Evolutionary conservation across 805 yeast species (phyloP), one percentile per base, ranked within the genome.

Genomic region (Ogataea chonburiensis): DNA sequence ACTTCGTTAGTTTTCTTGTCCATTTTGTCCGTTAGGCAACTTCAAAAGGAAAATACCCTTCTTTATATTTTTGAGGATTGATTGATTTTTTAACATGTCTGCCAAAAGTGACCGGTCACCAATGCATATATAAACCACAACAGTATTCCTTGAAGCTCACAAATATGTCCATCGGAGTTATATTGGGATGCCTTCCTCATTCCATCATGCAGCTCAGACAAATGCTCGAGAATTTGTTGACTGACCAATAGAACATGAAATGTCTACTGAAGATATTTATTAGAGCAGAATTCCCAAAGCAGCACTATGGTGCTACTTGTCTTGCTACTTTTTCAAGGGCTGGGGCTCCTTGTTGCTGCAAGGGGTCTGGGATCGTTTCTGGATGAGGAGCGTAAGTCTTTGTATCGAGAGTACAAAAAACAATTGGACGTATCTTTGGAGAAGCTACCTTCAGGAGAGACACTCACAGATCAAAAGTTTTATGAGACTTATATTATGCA

Each of bases 1-100:
- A 60, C 53, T 18, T 59, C 63, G 24, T 40, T 24, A 7, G 58
- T 46, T 29, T 60, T 60, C 18, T 55, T 56, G 29, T 60, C 63
- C 56, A 59, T 43, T 24, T 30, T 32, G 19, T 24, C 24, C 17
- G 27, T 18, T 23, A 5, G 12, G 16, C 5, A 15, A 7, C 11
- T 11, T 12, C 16, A 15, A 10, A 3, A 27, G 31, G 17, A 17
- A 25, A 17, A 16, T 24, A 24, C 38, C 47, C 42, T 38, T 39
- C 39, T 39, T 43, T 20, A 30, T 21, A 30, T 17, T 18, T 31
- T 29, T 29, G 23, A 28, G 34, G 38, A 32, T 38, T 43, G 50
- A 46, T 46, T 37, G 36, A 42, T 18, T 43, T 44, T 47, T 47
- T 37, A 37, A 47, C 51, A 44, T 21, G 45, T 8, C 43, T 40